phyloP scores from a whole-genome alignment of 1,284 basidiomycete species.

The Cryptococcus depauperatus region DNA sequence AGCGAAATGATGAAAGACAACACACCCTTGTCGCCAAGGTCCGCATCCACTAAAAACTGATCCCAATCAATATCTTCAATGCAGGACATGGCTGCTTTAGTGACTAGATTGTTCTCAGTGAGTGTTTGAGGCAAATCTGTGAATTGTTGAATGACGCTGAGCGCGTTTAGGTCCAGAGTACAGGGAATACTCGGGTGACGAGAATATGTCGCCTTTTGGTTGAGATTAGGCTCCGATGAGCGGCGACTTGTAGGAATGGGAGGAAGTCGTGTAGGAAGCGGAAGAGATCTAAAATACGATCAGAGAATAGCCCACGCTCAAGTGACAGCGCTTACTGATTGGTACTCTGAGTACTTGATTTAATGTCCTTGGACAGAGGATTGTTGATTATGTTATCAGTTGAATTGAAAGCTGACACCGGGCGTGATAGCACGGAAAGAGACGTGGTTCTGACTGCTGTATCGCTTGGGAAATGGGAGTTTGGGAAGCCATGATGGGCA shows the following conservation, averaged over 20 bases:
- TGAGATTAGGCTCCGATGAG: slow-evolving; percentile 6
- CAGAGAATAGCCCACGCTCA: no score
- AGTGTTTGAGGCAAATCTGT: no score
- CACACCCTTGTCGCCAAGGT: slow-evolving; percentile 12
- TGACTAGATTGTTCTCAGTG: no score
- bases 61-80: slow-evolving; percentile 25
- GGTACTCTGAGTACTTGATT: no score
- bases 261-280: slow-evolving; percentile 13
- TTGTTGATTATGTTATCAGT: slow-evolving; percentile 12
- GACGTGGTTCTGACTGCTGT: slow-evolving; percentile 10
- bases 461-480: slow-evolving; percentile 2
- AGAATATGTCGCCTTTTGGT: slow-evolving; percentile 8
- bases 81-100: slow-evolving; percentile 7
- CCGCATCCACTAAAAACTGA: slow-evolving; percentile 27
- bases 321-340: slow-evolving; percentile 13
- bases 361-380: slow-evolving; percentile 13
- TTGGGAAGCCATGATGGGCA: slow-evolving; percentile 24
- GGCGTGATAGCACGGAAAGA: slow-evolving; percentile 10
- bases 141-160: not conserved
- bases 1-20: not conserved
- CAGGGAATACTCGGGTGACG: slow-evolving; percentile 14
- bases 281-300: not conserved
- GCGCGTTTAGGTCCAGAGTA: slow-evolving; percentile 13
- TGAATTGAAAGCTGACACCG: slow-evolving; percentile 13
- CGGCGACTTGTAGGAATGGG: slow-evolving; percentile 13